Conservation (phyloP, 2,329 filamentous ascomycete genomes). For the Claviceps purpurea region DNA sequence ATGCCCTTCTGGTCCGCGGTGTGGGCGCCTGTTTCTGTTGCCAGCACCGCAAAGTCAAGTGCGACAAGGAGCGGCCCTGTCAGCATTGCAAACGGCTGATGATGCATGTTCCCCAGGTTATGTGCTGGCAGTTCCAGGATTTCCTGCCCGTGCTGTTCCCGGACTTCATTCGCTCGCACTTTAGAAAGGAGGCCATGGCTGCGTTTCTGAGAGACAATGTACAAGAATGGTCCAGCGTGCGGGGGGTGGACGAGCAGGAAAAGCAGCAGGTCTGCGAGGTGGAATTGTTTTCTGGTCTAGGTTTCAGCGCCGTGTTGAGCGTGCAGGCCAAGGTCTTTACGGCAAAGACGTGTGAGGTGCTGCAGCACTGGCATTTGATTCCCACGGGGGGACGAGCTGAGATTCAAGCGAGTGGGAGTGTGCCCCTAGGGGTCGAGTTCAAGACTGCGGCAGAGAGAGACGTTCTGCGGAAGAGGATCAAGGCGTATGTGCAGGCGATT, state of each 20-base stretch:
- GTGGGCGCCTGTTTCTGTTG: conserved; percentile 46
- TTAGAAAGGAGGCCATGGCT: conserved; percentile 35
- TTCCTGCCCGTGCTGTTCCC: conserved; percentile 40
- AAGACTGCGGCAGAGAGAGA: conserved; percentile 27
- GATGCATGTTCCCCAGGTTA: conserved; percentile 34
- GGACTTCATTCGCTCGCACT: conserved; percentile 35
- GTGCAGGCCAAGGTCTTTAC: conserved; percentile 39
- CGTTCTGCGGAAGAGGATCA: conserved; percentile 30
- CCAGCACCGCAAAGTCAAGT: conserved; percentile 45
- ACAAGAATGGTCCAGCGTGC: conserved; percentile 27
- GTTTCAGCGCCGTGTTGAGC: conserved; percentile 31
- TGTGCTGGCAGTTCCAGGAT: conserved; percentile 47
- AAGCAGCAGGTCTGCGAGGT: conserved; percentile 23
- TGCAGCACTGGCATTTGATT: conserved; percentile 38
- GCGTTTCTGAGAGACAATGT: conserved; percentile 37
- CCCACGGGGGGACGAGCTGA: conserved; percentile 23
- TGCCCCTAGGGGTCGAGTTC: conserved; percentile 37
- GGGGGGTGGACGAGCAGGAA: conserved; percentile 20
- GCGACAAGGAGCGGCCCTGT: conserved; percentile 41
- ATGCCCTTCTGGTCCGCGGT: conserved; percentile 39
- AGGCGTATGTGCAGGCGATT: conserved; percentile 36
- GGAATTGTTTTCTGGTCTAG: conserved; percentile 33
- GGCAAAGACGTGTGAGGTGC: conserved; percentile 30
- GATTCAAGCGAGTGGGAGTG: conserved; percentile 28
- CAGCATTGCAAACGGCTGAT: conserved; percentile 42